phyloP scores from a whole-genome alignment of 2,329 filamentous ascomycete species.

The Exophiala alcalophila region DNA sequence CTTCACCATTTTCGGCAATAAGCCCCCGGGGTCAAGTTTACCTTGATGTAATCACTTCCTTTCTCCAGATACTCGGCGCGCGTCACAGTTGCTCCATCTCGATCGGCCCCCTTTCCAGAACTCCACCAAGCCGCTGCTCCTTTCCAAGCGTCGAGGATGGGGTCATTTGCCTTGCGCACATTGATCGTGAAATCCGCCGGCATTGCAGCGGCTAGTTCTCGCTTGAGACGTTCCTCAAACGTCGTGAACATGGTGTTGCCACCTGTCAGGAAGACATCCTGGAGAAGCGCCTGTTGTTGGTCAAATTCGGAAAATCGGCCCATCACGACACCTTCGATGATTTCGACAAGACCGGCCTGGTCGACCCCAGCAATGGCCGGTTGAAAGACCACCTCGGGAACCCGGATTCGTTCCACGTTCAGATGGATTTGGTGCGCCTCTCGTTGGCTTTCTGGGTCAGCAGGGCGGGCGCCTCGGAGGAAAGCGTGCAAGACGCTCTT shows the following conservation, averaged over 20 bases:
- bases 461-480: slow-evolving; percentile 79
- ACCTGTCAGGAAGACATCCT: slow-evolving; percentile 91
- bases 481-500: slow-evolving; percentile 90
- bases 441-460: slow-evolving; percentile 73
- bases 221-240: slow-evolving; percentile 77
- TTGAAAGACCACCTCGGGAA: slow-evolving; percentile 90
- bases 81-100: slow-evolving; percentile 66
- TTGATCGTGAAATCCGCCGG: slow-evolving; percentile 65
- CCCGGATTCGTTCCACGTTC: slow-evolving; percentile 92
- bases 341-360: slow-evolving; percentile 90
- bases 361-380: slow-evolving; percentile 88
- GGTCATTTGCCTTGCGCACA: slow-evolving; percentile 71
- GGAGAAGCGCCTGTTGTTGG: slow-evolving; percentile 67
- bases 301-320: slow-evolving; percentile 64
- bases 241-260: slow-evolving; percentile 82
- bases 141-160: slow-evolving; percentile 85
- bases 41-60: slow-evolving; percentile 91
- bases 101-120: slow-evolving; percentile 51
- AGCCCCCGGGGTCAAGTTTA: slow-evolving; percentile 31
- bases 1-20: no score
- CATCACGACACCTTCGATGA: slow-evolving; percentile 82
- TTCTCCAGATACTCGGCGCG: slow-evolving; percentile 87
- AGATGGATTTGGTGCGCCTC: slow-evolving; percentile 87
- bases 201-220: slow-evolving; percentile 69
- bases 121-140: slow-evolving; percentile 83